These are phyloP conservation scores for Colletotrichum acutatum DNA, from an alignment of 2,329 filamentous ascomycete genomes.

Conservation along the genomic window DNA sequence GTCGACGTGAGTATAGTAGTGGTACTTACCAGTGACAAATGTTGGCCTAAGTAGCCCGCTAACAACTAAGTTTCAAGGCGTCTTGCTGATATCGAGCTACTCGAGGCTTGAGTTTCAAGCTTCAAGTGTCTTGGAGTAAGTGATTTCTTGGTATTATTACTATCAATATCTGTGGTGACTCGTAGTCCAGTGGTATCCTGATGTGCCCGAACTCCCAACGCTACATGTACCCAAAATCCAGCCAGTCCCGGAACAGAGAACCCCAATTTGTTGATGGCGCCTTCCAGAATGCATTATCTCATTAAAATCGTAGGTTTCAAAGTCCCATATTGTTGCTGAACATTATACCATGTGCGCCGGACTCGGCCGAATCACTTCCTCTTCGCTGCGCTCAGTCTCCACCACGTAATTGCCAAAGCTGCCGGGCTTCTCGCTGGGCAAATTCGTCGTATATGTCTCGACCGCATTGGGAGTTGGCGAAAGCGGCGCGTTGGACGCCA, in stretches of 20 bases:
- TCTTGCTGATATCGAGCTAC: too few relatives aligned
- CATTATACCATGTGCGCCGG: conserved; percentile 13
- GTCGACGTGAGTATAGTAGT: neutral
- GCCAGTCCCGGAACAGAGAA: neutral
- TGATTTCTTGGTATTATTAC: neutral
- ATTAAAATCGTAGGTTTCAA: conserved; percentile 3
- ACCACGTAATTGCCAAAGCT: conserved; percentile 2
- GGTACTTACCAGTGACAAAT: too few relatives aligned
- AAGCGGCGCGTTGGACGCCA: neutral
- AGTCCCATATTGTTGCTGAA: too few relatives aligned
- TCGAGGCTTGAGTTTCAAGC: too few relatives aligned
- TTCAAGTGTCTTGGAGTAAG: neutral
- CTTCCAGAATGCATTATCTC: neutral
- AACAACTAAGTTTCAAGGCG: too few relatives aligned
- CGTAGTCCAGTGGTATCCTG: neutral
- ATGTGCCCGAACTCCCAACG: neutral
- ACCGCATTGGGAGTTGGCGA: neutral
- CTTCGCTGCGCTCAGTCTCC: neutral
- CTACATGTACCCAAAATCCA: neutral
- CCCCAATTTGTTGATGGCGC: neutral
- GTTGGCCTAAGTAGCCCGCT: too few relatives aligned
- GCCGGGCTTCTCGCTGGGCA: neutral
- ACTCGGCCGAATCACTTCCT: neutral
- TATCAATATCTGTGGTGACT: neutral
- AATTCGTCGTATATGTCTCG: neutral